phyloP scores from a whole-genome alignment of 139 green algal genomes.

The Tetradesmus obliquus region DNA sequence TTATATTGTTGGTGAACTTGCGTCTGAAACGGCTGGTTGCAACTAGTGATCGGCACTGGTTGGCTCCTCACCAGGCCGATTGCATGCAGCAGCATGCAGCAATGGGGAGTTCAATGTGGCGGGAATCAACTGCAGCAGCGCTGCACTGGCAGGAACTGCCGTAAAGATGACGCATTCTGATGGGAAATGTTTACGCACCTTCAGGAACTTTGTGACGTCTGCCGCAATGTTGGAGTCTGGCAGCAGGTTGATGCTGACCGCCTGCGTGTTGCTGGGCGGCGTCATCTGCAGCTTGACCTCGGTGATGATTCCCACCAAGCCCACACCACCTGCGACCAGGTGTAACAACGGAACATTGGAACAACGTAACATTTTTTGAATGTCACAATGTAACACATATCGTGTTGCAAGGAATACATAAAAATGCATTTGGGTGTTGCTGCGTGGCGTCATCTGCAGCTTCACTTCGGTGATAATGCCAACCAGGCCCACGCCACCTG shows the following conservation, averaged over 20 bases:
- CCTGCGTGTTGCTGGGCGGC: constrained; percentile 34
- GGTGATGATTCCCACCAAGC: constrained; percentile 39
- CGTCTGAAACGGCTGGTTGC: no score
- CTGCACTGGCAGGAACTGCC: neutral
- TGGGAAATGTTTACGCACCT: neutral
- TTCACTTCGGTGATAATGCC: constrained; percentile 44
- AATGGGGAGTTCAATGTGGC: no score
- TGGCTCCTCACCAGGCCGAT: no score
- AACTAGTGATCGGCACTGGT: no score
- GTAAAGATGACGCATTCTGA: neutral
- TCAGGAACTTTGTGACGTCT: neutral
- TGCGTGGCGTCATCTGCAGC: constrained; percentile 38
- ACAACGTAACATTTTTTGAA: no score
- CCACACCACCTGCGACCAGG: constrained; percentile 15
- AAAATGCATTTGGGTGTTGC: neutral
- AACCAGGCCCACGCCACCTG: constrained; percentile 29
- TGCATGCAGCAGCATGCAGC: no score
- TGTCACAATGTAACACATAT: no score
- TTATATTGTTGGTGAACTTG: no score
- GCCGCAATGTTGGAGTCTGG: constrained; percentile 15
- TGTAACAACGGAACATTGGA: neutral
- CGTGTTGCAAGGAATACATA: no score
- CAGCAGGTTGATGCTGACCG: constrained; percentile 24
- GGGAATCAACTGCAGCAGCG: neutral
- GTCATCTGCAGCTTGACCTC: constrained; percentile 46